These are phyloP conservation scores for Cymbopogon citratus DNA, from an alignment of 176 grass and related monocot species.

Conservation along the genomic window DNA sequence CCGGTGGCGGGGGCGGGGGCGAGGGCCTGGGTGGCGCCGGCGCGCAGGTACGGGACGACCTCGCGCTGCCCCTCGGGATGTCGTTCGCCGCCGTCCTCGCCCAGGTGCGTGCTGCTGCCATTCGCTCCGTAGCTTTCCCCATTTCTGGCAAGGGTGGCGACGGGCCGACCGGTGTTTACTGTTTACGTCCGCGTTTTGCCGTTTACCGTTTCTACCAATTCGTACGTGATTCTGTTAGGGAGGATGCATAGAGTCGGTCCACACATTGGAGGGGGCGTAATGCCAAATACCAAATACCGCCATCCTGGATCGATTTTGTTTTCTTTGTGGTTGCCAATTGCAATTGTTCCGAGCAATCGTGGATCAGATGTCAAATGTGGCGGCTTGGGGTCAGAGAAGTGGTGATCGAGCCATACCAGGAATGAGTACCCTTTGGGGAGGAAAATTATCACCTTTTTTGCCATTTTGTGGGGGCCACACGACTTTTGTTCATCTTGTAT, in stretches of 20 bases:
- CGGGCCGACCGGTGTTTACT: background rate
- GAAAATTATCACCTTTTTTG: background rate
- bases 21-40: background rate
- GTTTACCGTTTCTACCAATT: background rate
- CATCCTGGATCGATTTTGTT: background rate
- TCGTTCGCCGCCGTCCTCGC: slow-evolving; percentile 75
- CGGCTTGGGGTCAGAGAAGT: background rate
- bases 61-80: slow-evolving; percentile 88
- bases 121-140: background rate
- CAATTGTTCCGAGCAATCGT: background rate
- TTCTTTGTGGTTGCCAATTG: background rate
- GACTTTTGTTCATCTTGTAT: no score
- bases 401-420: background rate
- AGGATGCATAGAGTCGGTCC: no score
- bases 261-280: background rate
- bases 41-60: slow-evolving; percentile 40
- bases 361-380: background rate
- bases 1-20: background rate
- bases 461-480: background rate
- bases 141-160: background rate
- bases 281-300: background rate
- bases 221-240: background rate
- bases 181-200: background rate
- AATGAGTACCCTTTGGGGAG: background rate
- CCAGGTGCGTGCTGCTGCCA: slow-evolving; percentile 41